Base-by-base conservation (phyloP, 73 alveolate genomes). In the Durusdinium trenchii region DNA sequence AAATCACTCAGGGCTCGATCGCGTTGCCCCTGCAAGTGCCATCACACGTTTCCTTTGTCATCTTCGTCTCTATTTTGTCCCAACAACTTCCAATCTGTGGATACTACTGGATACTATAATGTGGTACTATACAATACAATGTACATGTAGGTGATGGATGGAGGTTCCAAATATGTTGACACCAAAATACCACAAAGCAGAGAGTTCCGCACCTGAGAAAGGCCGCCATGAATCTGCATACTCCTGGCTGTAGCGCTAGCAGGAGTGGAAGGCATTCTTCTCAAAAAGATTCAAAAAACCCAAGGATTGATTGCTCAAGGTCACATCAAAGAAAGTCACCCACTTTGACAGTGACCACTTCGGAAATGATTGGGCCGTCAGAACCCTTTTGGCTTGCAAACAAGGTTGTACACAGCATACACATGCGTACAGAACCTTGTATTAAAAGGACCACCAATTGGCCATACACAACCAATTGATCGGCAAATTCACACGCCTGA, bases 201-300 rank as follows among this genome's bases (percentile, higher is more conserved):
- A 62, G 6, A 62, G 32, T 23, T 23, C 14, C 50, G 5, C 32
- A 28, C 98, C 99, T 94, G 99, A 35, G 93, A 18, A 32, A 94
- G 67, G 84, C 99, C 99, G 20, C 99, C 99, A 45, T 94, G 99
- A 93, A 73, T 75, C 94, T 94, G 99, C 93, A 76, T 94, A 67
- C 93, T 76, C 94, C 94, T 84, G 20, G n/a, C n/a, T n/a, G n/a
- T n/a, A n/a, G n/a, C n/a, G n/a, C n/a, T n/a, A n/a, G n/a, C n/a
- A n/a, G n/a, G n/a, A n/a, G n/a, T n/a, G n/a, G n/a, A n/a, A n/a
- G n/a, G n/a, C n/a, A n/a, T n/a, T n/a, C n/a, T n/a, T n/a, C n/a
- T n/a, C n/a, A n/a, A n/a, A n/a, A n/a, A n/a, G n/a, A n/a, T n/a
- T n/a, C n/a, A n/a, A n/a, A n/a, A n/a, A n/a, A n/a, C n/a, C n/a